Conservation (phyloP, 768 basidiomycete species). For the Suillus luteus region DNA sequence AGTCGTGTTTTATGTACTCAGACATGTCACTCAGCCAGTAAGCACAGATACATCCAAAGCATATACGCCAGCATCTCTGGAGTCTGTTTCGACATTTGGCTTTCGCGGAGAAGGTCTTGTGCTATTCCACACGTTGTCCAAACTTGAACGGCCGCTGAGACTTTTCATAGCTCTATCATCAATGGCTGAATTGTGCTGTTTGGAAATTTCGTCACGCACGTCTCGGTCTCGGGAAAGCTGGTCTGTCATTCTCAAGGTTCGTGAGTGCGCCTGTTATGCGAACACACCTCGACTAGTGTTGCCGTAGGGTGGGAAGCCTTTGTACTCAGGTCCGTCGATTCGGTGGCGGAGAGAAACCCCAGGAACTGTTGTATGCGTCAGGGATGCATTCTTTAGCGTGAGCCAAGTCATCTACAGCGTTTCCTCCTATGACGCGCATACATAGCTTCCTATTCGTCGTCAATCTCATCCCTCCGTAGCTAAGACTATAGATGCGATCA, state of each 20-base stretch:
- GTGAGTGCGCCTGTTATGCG: slow-evolving; percentile 3
- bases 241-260: slow-evolving; percentile 82
- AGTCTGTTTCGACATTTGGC: slow-evolving; percentile 70
- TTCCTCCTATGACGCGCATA: slow-evolving; percentile 11
- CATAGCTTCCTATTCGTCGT: slow-evolving; percentile 79
- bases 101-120: slow-evolving; percentile 88
- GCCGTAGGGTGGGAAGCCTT: slow-evolving; percentile 57
- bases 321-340: slow-evolving; percentile 74
- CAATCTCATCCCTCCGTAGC: slow-evolving; percentile 62
- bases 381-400: slow-evolving; percentile 91
- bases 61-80: slow-evolving; percentile 51
- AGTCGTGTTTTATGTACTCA: slow-evolving; percentile 31
- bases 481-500: slow-evolving; percentile 66
- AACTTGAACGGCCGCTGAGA: not conserved
- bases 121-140: slow-evolving; percentile 1
- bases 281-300: slow-evolving; percentile 8
- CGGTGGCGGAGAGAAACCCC: slow-evolving; percentile 72
- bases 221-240: slow-evolving; percentile 60
- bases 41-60: slow-evolving; percentile 72
- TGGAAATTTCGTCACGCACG: slow-evolving; percentile 86
- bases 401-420: slow-evolving; percentile 24
- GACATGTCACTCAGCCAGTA: not conserved
- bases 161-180: slow-evolving; percentile 74
- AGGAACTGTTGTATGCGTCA: slow-evolving; percentile 82
- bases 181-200: slow-evolving; percentile 71